Conservation (phyloP, 768 basidiomycete species). For the Mrakia gelida region DNA sequence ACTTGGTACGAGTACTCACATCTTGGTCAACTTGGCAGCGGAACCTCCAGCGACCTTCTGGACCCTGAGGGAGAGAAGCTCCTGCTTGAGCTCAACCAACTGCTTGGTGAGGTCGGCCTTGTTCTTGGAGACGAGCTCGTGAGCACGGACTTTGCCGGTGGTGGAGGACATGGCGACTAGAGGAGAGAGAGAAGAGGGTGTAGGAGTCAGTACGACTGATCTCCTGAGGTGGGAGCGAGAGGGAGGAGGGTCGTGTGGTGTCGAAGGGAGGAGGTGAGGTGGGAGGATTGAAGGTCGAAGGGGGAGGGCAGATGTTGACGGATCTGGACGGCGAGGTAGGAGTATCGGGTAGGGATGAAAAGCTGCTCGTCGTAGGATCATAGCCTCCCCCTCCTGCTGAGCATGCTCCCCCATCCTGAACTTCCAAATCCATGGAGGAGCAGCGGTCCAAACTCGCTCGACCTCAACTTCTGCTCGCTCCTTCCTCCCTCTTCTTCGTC, state of each 20-base stretch:
- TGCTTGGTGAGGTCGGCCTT: slow-evolving; percentile 96
- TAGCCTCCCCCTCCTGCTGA: not conserved
- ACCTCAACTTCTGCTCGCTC: not conserved
- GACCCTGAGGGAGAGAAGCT: slow-evolving; percentile 88
- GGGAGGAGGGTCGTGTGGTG: not conserved
- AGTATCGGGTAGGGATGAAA: not conserved
- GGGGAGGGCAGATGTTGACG: not conserved
- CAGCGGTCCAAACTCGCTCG: not conserved
- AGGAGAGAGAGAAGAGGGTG: not conserved
- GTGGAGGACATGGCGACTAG: slow-evolving; percentile 31
- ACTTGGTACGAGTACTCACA: slow-evolving; percentile 57
- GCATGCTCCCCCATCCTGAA: not conserved
- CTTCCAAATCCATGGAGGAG: not conserved
- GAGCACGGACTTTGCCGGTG: slow-evolving; percentile 85
- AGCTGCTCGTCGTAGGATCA: not conserved
- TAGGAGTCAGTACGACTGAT: not conserved
- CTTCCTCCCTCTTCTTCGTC: not conserved
- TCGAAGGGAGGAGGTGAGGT: not conserved
- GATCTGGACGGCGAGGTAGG: too few relatives aligned
- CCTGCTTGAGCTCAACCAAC: slow-evolving; percentile 86
- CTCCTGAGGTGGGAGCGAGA: not conserved
- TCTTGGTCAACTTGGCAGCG: slow-evolving; percentile 92
- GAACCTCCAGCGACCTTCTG: slow-evolving; percentile 97
- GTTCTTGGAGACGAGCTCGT: slow-evolving; percentile 85
- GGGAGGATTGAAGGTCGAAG: not conserved